These are phyloP conservation scores for Clitopilus hobsonii DNA, from an alignment of 768 basidiomycete genomes.

Conservation along the genomic window DNA sequence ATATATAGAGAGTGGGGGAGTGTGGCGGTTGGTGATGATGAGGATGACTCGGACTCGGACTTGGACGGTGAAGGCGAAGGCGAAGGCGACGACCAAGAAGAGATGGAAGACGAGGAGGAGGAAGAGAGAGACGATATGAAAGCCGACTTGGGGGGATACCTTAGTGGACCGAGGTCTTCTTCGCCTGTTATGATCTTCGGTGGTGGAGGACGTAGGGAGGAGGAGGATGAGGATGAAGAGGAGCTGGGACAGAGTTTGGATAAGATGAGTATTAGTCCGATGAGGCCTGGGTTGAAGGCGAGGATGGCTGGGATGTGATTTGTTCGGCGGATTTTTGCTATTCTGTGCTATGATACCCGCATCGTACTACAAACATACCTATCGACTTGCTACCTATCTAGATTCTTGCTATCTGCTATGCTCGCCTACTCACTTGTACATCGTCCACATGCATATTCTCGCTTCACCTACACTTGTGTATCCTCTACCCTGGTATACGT, in stretches of 20 bases:
- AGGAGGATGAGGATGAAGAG: constrained; percentile 9
- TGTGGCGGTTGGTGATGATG: constrained; percentile 74
- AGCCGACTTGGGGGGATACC: neutral
- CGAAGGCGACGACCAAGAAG: constrained; percentile 43
- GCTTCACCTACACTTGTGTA: too few species aligned
- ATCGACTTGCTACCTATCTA: neutral
- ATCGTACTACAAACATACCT: neutral
- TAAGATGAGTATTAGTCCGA: constrained; percentile 83
- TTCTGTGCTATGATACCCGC: neutral
- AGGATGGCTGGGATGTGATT: constrained; percentile 7
- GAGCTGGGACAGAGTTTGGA: constrained; percentile 55
- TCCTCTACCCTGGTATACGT: too few species aligned
- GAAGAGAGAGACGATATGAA: neutral
- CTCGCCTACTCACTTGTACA: neutral
- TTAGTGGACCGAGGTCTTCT: neutral
- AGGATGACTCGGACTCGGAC: constrained; percentile 64
- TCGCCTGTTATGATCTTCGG: constrained; percentile 25
- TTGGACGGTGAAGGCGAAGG: too few species aligned
- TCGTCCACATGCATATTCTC: too few species aligned
- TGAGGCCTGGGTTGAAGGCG: constrained; percentile 10
- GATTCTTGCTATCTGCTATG: neutral
- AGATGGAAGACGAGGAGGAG: constrained; percentile 13
- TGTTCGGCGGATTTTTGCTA: constrained; percentile 1
- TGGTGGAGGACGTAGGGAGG: constrained; percentile 58
- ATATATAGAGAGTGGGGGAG: constrained; percentile 90